Conservation (phyloP, 2,329 filamentous ascomycete genomes). For the Cercospora beticola region DNA sequence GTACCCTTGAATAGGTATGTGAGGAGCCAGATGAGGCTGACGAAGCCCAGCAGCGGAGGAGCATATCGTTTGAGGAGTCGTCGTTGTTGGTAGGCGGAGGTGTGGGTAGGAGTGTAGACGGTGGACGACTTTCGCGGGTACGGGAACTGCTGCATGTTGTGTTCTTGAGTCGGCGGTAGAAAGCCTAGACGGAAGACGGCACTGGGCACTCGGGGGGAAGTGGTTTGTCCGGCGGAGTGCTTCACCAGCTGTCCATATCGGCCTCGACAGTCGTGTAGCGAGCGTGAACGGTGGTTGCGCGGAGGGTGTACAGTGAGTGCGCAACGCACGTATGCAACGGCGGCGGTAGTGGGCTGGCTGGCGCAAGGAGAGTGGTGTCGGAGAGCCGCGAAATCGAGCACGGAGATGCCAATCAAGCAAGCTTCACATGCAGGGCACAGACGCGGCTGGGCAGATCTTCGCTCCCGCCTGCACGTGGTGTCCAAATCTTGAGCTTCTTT, state of each 20-base stretch:
- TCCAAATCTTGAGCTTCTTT: background rate
- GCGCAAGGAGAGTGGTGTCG: background rate
- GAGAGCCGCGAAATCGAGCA: background rate
- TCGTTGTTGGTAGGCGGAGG: slow-evolving; percentile 42
- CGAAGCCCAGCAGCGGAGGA: slow-evolving; percentile 47
- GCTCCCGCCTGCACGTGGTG: background rate
- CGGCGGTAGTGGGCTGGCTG: background rate
- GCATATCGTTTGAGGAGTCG: slow-evolving; percentile 37
- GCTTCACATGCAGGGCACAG: background rate
- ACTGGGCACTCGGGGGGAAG: background rate
- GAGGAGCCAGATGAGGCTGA: slow-evolving; percentile 36
- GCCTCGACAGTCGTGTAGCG: background rate
- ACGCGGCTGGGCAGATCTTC: background rate
- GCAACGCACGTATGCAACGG: background rate
- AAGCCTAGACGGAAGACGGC: slow-evolving; percentile 6
- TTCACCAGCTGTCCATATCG: background rate
- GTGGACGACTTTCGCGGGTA: slow-evolving; percentile 77
- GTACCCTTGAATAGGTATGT: slow-evolving; percentile 33
- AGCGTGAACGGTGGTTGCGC: background rate
- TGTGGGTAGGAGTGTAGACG: slow-evolving; percentile 64
- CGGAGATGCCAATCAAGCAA: background rate
- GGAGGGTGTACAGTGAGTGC: background rate
- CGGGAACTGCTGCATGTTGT: slow-evolving; percentile 67
- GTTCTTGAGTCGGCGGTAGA: background rate
- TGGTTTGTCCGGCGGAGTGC: background rate